Percentiles rank a stretch among this genome's conserved stretches.
phyloP scores from a whole-genome alignment of 1,284 basidiomycete species.

The Moesziomyces sp. region DNA sequence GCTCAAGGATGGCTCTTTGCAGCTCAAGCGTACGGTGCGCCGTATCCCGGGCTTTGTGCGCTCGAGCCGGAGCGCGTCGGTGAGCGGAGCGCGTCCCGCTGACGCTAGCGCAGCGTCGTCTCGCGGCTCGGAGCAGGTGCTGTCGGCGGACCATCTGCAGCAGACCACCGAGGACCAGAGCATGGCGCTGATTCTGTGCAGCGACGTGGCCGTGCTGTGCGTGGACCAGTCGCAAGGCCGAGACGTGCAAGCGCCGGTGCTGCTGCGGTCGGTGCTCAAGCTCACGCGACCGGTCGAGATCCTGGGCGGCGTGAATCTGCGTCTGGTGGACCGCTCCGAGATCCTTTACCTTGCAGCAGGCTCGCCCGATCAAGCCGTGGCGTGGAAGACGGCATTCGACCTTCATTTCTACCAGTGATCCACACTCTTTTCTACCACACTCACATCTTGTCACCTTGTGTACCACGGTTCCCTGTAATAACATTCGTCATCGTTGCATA shows the following conservation, averaged over 20 bases:
- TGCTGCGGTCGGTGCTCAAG: conserved; percentile 31
- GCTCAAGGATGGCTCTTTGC: conserved; percentile 74
- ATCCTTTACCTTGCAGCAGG: conserved; percentile 53
- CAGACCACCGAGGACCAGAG: conserved; percentile 65
- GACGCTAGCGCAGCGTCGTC: conserved; percentile 7
- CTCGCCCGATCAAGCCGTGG: conserved; percentile 39
- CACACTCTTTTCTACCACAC: conserved; percentile 5
- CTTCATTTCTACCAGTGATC: conserved; percentile 41
- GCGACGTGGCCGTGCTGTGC: conserved; percentile 89
- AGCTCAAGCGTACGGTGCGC: conserved; percentile 87
- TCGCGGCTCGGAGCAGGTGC: conserved; percentile 68
- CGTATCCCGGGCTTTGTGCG: conserved; percentile 82
- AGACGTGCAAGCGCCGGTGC: conserved; percentile 21
- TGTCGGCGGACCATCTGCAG: conserved; percentile 87
- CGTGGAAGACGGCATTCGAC: conserved; percentile 56
- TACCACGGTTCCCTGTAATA: conserved; percentile 23
- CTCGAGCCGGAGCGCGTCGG: conserved; percentile 25
- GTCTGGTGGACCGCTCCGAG: conserved; percentile 50
- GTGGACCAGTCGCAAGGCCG: conserved; percentile 72
- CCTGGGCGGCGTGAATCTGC: conserved; percentile 40
- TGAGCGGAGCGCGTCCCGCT: conserved; percentile 4
- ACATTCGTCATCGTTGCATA: conserved; percentile 11
- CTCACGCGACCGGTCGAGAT: conserved; percentile 43
- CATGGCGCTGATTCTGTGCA: conserved; percentile 77
- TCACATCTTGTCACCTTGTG: background rate